phyloP scores from a whole-genome alignment of 1,284 basidiomycete species.

The Ustilago esculenta region DNA sequence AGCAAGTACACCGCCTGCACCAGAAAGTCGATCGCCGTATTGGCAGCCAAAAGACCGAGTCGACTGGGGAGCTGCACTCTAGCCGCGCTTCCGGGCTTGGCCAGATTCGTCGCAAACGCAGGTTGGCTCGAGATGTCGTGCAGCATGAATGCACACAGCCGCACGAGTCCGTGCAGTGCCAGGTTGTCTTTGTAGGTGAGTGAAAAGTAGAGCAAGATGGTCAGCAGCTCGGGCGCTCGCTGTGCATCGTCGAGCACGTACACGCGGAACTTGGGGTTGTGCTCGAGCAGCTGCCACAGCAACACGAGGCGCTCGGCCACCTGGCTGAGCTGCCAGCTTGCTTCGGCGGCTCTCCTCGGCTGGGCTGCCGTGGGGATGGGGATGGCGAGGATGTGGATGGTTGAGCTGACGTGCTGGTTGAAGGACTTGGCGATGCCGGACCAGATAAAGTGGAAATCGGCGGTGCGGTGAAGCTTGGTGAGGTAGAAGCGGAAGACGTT shows the following conservation, averaged over 20 bases:
- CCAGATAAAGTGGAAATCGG: constrained; percentile 59
- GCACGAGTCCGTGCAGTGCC: constrained; percentile 90
- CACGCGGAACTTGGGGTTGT: constrained; percentile 56
- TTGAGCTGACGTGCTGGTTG: constrained; percentile 33
- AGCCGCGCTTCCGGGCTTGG: constrained; percentile 43
- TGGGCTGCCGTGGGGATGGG: constrained; percentile 22
- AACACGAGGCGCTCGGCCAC: constrained; percentile 56
- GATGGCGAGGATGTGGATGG: constrained; percentile 42
- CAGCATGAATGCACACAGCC: constrained; percentile 87
- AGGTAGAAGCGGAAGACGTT: constrained; percentile 62
- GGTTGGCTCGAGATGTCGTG: constrained; percentile 88
- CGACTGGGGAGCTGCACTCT: constrained; percentile 37
- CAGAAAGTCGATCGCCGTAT: constrained; percentile 46
- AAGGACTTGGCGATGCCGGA: constrained; percentile 39
- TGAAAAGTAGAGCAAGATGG: constrained; percentile 45
- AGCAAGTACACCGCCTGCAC: constrained; percentile 80
- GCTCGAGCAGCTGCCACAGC: constrained; percentile 54
- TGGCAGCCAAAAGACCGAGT: constrained; percentile 24
- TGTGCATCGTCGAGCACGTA: constrained; percentile 51
- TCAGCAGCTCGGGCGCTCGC: constrained; percentile 37
- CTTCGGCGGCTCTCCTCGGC: constrained; percentile 25
- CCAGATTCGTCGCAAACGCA: constrained; percentile 73
- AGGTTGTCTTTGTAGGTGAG: constrained; percentile 46
- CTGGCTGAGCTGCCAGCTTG: constrained; percentile 45
- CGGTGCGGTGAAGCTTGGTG: constrained; percentile 59